Evolutionary conservation across 495 filamentous ascomycete species (phyloP).

Genomic region (Clohesyomyces aquaticus): DNA sequence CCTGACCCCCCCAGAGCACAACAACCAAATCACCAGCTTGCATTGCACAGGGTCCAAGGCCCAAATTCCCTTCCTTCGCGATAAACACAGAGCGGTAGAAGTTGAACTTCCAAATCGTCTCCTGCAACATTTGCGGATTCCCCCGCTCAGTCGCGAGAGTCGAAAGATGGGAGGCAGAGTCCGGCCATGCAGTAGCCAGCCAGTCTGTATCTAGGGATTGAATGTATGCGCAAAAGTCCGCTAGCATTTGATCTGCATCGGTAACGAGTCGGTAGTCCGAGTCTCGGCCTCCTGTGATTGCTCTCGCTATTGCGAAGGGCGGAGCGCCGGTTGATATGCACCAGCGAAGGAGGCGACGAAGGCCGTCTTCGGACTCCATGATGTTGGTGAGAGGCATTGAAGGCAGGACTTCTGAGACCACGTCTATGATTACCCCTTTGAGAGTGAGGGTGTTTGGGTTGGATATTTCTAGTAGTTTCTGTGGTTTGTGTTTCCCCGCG

Average conservation of each 20-base stretch:
- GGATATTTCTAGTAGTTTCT: conserved; percentile 1
- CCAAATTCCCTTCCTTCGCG: conserved; percentile 11
- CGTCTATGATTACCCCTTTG: conserved; percentile 27
- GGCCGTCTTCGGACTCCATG: not conserved
- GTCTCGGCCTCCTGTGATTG: conserved; percentile 6
- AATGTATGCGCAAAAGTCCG: conserved; percentile 10
- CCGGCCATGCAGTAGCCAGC: not conserved
- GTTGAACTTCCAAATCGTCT: conserved; percentile 19
- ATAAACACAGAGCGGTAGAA: conserved; percentile 17
- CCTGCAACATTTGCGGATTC: not conserved
- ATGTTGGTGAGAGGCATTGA: conserved; percentile 1
- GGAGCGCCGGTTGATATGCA: not conserved
- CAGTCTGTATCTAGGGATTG: not conserved
- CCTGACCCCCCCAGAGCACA: conserved; percentile 29
- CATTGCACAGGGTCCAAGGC: conserved; percentile 14
- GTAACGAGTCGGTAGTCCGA: not conserved
- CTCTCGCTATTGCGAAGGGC: not conserved
- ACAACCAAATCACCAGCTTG: conserved; percentile 21
- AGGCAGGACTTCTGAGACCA: not conserved
- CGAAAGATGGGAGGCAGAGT: not conserved
- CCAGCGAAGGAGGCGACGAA: conserved; percentile 2
- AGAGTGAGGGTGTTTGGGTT: not conserved
- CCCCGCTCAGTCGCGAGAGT: not conserved
- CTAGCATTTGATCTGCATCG: conserved; percentile 1
- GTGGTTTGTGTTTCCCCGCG: not conserved